phyloP scores from a whole-genome alignment of 208 protist species.

The Wallacemonas sp. region DNA sequence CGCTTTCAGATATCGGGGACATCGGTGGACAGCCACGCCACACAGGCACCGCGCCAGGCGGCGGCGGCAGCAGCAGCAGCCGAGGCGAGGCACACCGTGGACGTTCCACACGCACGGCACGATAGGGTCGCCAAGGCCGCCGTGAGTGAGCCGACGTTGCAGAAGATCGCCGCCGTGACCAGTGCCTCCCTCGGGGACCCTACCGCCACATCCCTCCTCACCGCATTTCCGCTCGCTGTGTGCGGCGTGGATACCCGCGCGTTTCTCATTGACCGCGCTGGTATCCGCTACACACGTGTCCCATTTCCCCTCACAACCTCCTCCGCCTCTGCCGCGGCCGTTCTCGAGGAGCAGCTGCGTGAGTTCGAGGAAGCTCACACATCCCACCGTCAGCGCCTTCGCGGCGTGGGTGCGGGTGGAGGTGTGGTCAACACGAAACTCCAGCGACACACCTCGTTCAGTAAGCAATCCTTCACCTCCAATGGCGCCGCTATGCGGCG shows the following conservation, averaged over 20 bases:
- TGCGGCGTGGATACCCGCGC: slow-evolving; percentile 16
- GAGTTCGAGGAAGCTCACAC: not conserved
- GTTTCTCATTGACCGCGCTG: slow-evolving; percentile 18
- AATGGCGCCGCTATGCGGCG: slow-evolving; percentile 1
- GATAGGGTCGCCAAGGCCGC: too few relatives aligned
- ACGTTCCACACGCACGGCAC: too few relatives aligned
- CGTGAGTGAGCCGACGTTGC: not conserved
- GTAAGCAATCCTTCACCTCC: not conserved
- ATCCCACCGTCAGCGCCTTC: not conserved
- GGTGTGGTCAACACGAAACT: not conserved
- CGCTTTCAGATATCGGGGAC: slow-evolving; percentile 3
- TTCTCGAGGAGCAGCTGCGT: slow-evolving; percentile 18
- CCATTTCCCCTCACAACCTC: slow-evolving; percentile 19
- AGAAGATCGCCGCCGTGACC: not conserved
- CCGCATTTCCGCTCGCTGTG: slow-evolving; percentile 21
- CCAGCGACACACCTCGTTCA: not conserved
- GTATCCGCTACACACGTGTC: slow-evolving; percentile 22
- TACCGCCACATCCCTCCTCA: slow-evolving; percentile 17
- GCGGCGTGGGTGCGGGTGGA: not conserved
- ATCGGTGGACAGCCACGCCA: too few relatives aligned
- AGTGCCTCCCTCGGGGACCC: not conserved
- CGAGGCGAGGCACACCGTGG: too few relatives aligned
- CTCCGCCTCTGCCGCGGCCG: slow-evolving; percentile 10
- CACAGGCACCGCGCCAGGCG: too few relatives aligned
- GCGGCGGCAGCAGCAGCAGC: not conserved